Percentiles rank a stretch among this genome's conserved stretches.
phyloP scores from a whole-genome alignment of 2,329 filamentous ascomycete species.

The Phaeosphaeriaceae sp. region DNA sequence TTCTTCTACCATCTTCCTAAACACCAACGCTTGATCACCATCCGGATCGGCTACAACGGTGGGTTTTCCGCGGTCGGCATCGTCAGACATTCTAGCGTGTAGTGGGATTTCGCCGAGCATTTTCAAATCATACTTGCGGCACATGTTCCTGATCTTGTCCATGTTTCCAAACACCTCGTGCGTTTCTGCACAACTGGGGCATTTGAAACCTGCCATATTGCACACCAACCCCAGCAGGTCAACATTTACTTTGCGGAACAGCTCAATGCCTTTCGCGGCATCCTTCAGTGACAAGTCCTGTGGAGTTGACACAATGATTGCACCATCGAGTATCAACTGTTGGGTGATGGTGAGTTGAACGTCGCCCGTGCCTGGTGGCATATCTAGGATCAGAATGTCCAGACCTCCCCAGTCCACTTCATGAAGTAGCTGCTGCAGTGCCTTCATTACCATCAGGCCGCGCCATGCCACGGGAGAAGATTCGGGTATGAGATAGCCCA shows the following conservation, averaged over 20 bases:
- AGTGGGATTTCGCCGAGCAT: slow-evolving; percentile 89
- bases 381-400: slow-evolving; percentile 86
- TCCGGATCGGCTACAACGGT: slow-evolving; percentile 86
- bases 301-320: slow-evolving; percentile 89
- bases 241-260: slow-evolving; percentile 86
- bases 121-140: slow-evolving; percentile 73
- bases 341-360: slow-evolving; percentile 97
- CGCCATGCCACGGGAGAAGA: slow-evolving; percentile 90
- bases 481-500: slow-evolving; percentile 88
- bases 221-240: slow-evolving; percentile 80
- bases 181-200: slow-evolving; percentile 57
- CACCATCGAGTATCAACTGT: slow-evolving; percentile 85
- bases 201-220: slow-evolving; percentile 51
- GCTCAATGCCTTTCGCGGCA: slow-evolving; percentile 86
- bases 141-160: slow-evolving; percentile 79
- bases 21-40: slow-evolving; percentile 74
- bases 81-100: slow-evolving; percentile 83
- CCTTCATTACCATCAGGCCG: slow-evolving; percentile 97
- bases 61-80: slow-evolving; percentile 85
- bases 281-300: slow-evolving; percentile 93
- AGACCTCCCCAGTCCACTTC: slow-evolving; percentile 93
- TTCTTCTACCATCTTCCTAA: slow-evolving; percentile 70
- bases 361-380: slow-evolving; percentile 94
- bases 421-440: slow-evolving; percentile 91
- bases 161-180: slow-evolving; percentile 60